These are phyloP conservation scores for Candida montana DNA, from an alignment of 805 yeast genomes.

Conservation along the genomic window DNA sequence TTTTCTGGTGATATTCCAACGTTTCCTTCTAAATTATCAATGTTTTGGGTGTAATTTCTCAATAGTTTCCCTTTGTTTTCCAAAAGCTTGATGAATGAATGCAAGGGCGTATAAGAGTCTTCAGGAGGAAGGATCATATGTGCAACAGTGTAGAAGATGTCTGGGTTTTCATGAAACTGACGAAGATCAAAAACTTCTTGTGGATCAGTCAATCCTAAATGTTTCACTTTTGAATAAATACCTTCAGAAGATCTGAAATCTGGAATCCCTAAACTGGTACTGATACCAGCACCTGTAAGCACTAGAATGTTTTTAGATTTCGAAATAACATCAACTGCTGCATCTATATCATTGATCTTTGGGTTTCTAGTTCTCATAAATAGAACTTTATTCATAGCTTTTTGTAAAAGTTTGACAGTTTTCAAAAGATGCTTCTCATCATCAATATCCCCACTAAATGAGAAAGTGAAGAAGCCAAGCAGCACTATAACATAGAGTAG, in stretches of 20 bases:
- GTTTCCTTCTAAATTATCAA: slow-evolving; percentile 78
- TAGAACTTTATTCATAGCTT: slow-evolving; percentile 60
- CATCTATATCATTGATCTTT: slow-evolving; percentile 51
- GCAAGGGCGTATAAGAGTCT: slow-evolving; percentile 64
- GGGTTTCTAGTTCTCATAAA: slow-evolving; percentile 50
- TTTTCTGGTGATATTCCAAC: slow-evolving; percentile 68
- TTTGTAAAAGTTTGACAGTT: slow-evolving; percentile 48
- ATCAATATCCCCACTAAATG: slow-evolving; percentile 29
- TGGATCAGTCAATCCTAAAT: slow-evolving; percentile 75
- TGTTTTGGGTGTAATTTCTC: slow-evolving; percentile 86
- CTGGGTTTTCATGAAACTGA: slow-evolving; percentile 70
- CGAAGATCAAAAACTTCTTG: slow-evolving; percentile 81
- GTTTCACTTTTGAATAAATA: slow-evolving; percentile 62
- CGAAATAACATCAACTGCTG: slow-evolving; percentile 48
- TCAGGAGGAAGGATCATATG: slow-evolving; percentile 78
- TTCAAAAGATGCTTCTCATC: slow-evolving; percentile 42
- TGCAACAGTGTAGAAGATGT: slow-evolving; percentile 81
- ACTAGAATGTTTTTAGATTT: slow-evolving; percentile 60
- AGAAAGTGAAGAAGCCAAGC: slow-evolving; percentile 48
- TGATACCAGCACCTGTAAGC: slow-evolving; percentile 89
- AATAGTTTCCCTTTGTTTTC: slow-evolving; percentile 73
- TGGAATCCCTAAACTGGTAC: slow-evolving; percentile 86
- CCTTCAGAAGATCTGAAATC: slow-evolving; percentile 91
- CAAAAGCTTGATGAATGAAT: slow-evolving; percentile 67
- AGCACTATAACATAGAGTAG: slow-evolving; percentile 50